Evolutionary conservation across 305 asterid species (phyloP).

Genomic region (Ilex paraguariensis): DNA sequence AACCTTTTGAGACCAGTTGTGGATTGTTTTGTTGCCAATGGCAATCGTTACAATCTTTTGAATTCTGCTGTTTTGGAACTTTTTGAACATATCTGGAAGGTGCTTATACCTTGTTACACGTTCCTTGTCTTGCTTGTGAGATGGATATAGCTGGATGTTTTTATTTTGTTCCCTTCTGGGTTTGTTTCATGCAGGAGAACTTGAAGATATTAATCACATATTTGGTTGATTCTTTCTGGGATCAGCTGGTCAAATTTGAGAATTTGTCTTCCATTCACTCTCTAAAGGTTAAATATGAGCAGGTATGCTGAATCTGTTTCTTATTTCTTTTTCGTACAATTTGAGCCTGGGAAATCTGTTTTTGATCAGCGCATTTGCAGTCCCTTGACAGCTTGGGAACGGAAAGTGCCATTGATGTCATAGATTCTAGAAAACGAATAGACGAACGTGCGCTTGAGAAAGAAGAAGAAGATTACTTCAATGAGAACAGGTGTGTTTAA

Average conservation of each 20-base stretch:
- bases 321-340: conserved; percentile 1
- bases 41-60: conserved; percentile 89
- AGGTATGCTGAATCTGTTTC: conserved; percentile 45
- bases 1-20: conserved; percentile 78
- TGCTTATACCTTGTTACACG: conserved; percentile 10
- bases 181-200: conserved; percentile 53
- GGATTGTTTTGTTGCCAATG: conserved; percentile 81
- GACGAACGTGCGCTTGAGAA: conserved; percentile 94
- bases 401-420: conserved; percentile 37
- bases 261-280: conserved; percentile 61
- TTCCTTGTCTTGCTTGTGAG: too few species aligned
- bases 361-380: conserved; percentile 31
- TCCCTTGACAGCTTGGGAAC: conserved; percentile 58
- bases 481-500: conserved; percentile 68
- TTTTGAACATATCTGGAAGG: conserved; percentile 84
- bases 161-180: conserved; percentile 9
- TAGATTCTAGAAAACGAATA: conserved; percentile 68
- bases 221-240: conserved; percentile 88
- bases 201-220: conserved; percentile 70
- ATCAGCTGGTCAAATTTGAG: conserved; percentile 71
- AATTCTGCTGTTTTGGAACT: conserved; percentile 94
- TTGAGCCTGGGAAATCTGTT: conserved; percentile 8
- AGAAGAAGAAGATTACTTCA: conserved; percentile 95
- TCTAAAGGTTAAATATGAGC: conserved; percentile 86
- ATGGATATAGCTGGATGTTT: too few species aligned